Evolutionary conservation across 225 moss, liverwort and hornwort genomes (phyloP).

Genomic region (Pseudoscleropodium purum): DNA sequence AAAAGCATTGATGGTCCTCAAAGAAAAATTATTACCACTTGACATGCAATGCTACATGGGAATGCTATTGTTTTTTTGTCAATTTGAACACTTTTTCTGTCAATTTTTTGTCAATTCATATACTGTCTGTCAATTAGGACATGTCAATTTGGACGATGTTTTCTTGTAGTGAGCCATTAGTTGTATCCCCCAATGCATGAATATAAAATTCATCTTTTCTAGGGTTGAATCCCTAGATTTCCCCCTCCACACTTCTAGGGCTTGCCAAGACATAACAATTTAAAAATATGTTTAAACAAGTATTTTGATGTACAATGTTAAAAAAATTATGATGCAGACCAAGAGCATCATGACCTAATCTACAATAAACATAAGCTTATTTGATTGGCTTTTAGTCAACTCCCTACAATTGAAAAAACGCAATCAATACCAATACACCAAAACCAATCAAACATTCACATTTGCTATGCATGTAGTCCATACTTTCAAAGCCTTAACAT

Average conservation of each 20-base stretch:
- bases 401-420: neutral
- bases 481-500: neutral
- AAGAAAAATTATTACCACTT: conserved; percentile 20
- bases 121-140: too few relatives aligned
- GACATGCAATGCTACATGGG: too few relatives aligned
- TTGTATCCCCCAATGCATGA: conserved; percentile 59
- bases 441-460: neutral
- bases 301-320: neutral
- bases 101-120: too few relatives aligned
- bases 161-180: too few relatives aligned
- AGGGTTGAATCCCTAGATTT: conserved; percentile 63
- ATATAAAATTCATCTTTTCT: conserved; percentile 75
- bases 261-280: conserved; percentile 5
- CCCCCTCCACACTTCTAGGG: conserved; percentile 55
- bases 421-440: neutral
- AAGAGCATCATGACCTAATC: neutral
- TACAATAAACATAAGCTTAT: neutral
- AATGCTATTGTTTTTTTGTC: too few relatives aligned
- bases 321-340: neutral
- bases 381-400: neutral
- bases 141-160: too few relatives aligned
- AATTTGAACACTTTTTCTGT: too few relatives aligned
- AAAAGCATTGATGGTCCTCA: neutral
- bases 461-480: neutral
- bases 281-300: neutral